Percentiles rank a stretch among this genome's conserved stretches.
These are phyloP conservation scores for Fraxinus velutina DNA, from an alignment of 305 asterid species.

Conservation along the genomic window DNA sequence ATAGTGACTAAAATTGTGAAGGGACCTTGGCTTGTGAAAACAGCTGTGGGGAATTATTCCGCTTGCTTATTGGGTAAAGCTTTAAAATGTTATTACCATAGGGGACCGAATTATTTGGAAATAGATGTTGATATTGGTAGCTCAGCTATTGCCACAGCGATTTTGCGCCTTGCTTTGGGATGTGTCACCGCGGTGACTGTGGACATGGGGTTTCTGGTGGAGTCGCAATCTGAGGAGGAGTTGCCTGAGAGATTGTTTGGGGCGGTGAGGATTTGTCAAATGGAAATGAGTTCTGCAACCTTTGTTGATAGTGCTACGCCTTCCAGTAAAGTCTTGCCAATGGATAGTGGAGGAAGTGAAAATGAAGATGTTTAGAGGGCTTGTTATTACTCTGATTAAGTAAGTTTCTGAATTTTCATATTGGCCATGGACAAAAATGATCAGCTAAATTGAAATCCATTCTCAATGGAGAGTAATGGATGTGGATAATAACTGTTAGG, in stretches of 20 bases:
- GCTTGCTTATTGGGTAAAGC: slow-evolving; percentile 87
- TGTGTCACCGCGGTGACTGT: slow-evolving; percentile 77
- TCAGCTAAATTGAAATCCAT: slow-evolving; percentile 18
- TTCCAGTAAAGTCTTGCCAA: slow-evolving; percentile 52
- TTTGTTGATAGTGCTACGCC: slow-evolving; percentile 51
- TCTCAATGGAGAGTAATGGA: slow-evolving; percentile 11
- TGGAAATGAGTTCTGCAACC: slow-evolving; percentile 84
- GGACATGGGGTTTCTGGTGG: slow-evolving; percentile 92
- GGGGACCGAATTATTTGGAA: slow-evolving; percentile 67
- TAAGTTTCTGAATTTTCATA: slow-evolving; percentile 23
- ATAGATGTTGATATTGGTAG: slow-evolving; percentile 89
- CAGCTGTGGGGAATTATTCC: slow-evolving; percentile 83
- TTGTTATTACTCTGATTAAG: background rate
- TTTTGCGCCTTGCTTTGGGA: slow-evolving; percentile 79
- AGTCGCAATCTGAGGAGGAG: slow-evolving; percentile 71
- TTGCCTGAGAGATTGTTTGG: slow-evolving; percentile 85
- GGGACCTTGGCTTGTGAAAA: slow-evolving; percentile 89
- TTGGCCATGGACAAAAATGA: slow-evolving; percentile 15
- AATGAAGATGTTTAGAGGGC: slow-evolving; percentile 34
- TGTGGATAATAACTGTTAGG: slow-evolving; percentile 36
- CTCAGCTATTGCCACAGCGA: slow-evolving; percentile 82
- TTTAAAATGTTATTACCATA: slow-evolving; percentile 60
- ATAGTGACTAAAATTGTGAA: slow-evolving; percentile 76
- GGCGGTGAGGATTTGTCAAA: slow-evolving; percentile 80
- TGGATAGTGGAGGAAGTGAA: slow-evolving; percentile 48